Evolutionary conservation across 202 grass and related monocot species (phyloP), one percentile per base, ranked within the genome.

Genomic region (Musa balbisiana): DNA sequence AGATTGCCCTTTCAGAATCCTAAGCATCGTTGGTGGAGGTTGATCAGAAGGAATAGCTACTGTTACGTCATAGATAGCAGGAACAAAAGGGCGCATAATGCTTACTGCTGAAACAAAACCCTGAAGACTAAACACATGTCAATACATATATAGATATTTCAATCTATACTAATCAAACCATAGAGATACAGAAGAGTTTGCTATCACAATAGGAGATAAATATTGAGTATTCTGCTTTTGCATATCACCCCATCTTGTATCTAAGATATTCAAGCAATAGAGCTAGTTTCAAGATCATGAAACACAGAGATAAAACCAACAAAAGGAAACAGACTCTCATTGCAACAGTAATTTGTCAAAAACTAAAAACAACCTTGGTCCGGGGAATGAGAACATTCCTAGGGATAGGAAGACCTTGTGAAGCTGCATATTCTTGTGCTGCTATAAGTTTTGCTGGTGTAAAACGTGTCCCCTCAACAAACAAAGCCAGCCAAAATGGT

Each of bases 351-450:
- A 52, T 80, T 62, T 20, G 49, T 23, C 8, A 77, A 70, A 11
- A 53, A 75, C 10, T 59, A 60, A 11, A 70, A 70, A 49, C 15
- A 73, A 96, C 92, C 92, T 96, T 96, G 13, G 92, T 96, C 62
- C 92, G 88, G 78, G 92, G 92, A 87, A 96, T 90, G 24, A 96
- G 82, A 79, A 96, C 88, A 84, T 96, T 96, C 65, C 86, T 86
- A 52, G 92, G 92, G 71, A 84, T 68, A 8, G 82, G 84, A 26
- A 96, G 76, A 52, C 86, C 82, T 64, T 96, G 86, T 63, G 82
- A 85, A 62, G 83, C 84, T 10, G 92, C 92, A 85, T 86, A 96
- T 73, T 96, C 92, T 83, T 96, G 92, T 78, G 92, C 89, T 76
- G 89, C 89, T 23, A 92, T 71, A 76, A 92, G 88, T 80, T 96